Percentiles rank a stretch among this genome's conserved stretches.
Evolutionary conservation across 768 basidiomycete species (phyloP).

Genomic region (Russula dissimulans): DNA sequence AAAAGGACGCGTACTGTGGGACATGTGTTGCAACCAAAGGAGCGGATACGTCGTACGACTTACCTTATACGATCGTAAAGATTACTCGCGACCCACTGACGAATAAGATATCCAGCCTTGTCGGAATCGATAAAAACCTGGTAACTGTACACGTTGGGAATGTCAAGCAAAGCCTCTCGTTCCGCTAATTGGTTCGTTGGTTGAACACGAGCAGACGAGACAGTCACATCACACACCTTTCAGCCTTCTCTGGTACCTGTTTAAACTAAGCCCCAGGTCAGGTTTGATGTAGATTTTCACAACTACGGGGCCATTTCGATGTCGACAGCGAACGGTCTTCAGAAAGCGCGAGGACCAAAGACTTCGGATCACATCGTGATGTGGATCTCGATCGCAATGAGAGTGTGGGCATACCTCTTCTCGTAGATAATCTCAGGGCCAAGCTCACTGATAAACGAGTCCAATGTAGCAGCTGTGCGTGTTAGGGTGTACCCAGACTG

Average conservation of each 20-base stretch:
- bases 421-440: constrained; percentile 85
- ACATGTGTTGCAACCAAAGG: background rate
- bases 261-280: constrained; percentile 72
- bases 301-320: constrained; percentile 74
- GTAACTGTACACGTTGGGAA: constrained; percentile 83
- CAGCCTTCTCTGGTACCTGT: constrained; percentile 63
- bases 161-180: constrained; percentile 72
- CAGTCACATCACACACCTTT: constrained; percentile 44
- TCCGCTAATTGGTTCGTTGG: constrained; percentile 46
- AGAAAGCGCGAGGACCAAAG: constrained; percentile 63
- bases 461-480: constrained; percentile 70
- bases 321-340: constrained; percentile 79
- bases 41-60: constrained; percentile 20
- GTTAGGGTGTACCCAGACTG: constrained; percentile 64
- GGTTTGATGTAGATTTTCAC: constrained; percentile 96
- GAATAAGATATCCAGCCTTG: constrained; percentile 87
- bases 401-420: constrained; percentile 53
- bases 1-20: constrained; percentile 87
- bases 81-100: constrained; percentile 92
- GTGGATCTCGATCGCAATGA: background rate
- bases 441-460: constrained; percentile 86
- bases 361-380: constrained; percentile 27
- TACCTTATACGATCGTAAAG: constrained; percentile 97
- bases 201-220: constrained; percentile 9
- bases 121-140: constrained; percentile 91